Percentiles rank a stretch among this genome's conserved stretches.
Evolutionary conservation across 768 basidiomycete genomes (phyloP).

Genomic region (Suillus cothurnatus): DNA sequence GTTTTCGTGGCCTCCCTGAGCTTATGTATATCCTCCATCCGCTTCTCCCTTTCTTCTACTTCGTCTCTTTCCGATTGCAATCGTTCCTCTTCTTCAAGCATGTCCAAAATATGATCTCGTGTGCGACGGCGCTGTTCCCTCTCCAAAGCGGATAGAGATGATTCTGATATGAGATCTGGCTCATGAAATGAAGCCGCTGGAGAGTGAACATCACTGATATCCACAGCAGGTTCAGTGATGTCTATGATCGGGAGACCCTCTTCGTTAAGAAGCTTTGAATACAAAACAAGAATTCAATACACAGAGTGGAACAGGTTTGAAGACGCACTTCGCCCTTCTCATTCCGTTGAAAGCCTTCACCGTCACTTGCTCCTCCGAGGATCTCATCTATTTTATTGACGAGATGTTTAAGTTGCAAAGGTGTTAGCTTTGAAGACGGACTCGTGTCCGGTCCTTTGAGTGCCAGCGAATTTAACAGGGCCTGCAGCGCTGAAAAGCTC

Average conservation of each 20-base stretch:
- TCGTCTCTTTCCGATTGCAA: conserved; percentile 44
- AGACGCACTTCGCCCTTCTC: conserved; percentile 66
- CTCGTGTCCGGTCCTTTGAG: conserved; percentile 16
- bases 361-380: conserved; percentile 44
- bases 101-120: conserved; percentile 64
- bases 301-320: conserved; percentile 9
- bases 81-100: conserved; percentile 72
- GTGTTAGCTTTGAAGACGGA: conserved; percentile 35
- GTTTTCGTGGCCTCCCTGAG: conserved; percentile 53
- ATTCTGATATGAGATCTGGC: conserved; percentile 48
- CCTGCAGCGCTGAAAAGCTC: conserved; percentile 38
- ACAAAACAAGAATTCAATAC: conserved; percentile 23
- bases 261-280: conserved; percentile 64
- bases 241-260: conserved; percentile 82
- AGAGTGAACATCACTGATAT: conserved; percentile 20
- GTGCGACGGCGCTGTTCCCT: conserved; percentile 55
- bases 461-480: conserved; percentile 40
- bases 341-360: conserved; percentile 41
- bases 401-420: conserved; percentile 53
- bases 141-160: conserved; percentile 46
- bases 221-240: conserved; percentile 60
- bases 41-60: conserved; percentile 41
- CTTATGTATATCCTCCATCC: conserved; percentile 50
- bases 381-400: conserved; percentile 64
- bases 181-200: conserved; percentile 37